phyloP scores from a whole-genome alignment of 345 rosid species.

The Dipteronia dyeriana region DNA sequence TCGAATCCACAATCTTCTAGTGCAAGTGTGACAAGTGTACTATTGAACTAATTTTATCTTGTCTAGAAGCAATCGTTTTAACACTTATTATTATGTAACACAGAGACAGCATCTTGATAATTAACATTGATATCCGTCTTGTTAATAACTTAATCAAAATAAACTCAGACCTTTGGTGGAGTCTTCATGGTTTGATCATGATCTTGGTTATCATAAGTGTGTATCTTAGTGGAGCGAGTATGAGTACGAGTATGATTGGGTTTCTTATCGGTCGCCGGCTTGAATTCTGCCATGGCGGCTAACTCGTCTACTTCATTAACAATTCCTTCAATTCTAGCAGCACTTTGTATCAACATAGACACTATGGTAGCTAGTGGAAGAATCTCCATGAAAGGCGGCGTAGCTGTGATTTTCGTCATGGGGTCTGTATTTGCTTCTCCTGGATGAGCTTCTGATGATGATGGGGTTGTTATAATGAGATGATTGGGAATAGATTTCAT shows the following conservation, averaged over 20 bases:
- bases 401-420: not conserved
- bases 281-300: conserved; percentile 55
- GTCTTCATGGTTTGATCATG: conserved; percentile 19
- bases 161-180: conserved; percentile 24
- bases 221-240: not conserved
- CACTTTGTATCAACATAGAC: conserved; percentile 55
- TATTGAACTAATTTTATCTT: no score
- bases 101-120: not conserved
- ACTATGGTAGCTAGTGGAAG: conserved; percentile 61
- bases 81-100: no score
- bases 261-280: conserved; percentile 37
- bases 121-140: not conserved
- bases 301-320: conserved; percentile 52
- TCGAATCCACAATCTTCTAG: no score
- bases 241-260: conserved; percentile 16
- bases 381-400: conserved; percentile 46
- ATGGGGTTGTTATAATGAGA: not conserved
- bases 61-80: no score
- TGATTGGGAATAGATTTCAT: conserved; percentile 46
- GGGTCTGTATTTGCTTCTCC: conserved; percentile 25
- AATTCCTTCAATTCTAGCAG: conserved; percentile 50
- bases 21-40: no score
- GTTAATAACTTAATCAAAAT: not conserved
- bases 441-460: conserved; percentile 2
- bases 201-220: conserved; percentile 8